Base-by-base conservation (phyloP, 2,329 filamentous ascomycete species). In the Lachnellula occidentalis region DNA sequence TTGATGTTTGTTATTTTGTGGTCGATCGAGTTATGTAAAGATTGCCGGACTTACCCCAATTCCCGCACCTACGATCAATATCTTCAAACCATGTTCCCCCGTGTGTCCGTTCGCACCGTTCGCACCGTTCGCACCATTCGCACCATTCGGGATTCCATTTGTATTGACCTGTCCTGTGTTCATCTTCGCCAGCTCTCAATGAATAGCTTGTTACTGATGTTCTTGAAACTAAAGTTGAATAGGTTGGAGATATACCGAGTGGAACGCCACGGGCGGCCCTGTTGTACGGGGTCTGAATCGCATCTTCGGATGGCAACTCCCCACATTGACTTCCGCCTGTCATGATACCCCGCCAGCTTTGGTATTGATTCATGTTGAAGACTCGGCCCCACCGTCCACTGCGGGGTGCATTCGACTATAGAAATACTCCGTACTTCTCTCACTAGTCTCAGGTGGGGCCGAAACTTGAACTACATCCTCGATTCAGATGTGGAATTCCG, bases 1-100 rank as follows among this genome's bases (percentile, higher is more conserved):
- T 39, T n/a, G 15, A 39, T 39, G 14, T 17, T 39, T 17, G 36
- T 39, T 39, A 39, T 39, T 39, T 39, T 5, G 17, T 39, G 36
- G 17, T 39, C 15, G 36, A 17, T 8, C 3, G 27, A 31, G 8
- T 1, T 39, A 6, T 39, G 36, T 17, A 5, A 7, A 17, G 36
- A 39, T 39, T n/a, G 36, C n/a, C 12, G 5, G 17, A 39, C 36
- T 39, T 39, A 39, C 36, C 8, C 78, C 78, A 39, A 82, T 80
- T 3, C 80, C 79, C 2, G 68, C 61, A 19, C 51, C 51, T 15
- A 54, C 50, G 39, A 63, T 52, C 45, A 58, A 34, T 19, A 61
- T 45, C n/a, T 59, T 54, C 48, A 60, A 37, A 6, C 43, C 43
- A 31, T 34, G 9, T 6, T 21, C 22, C 9, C 21, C 2, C 5